These are phyloP conservation scores for Grammothele lineata DNA, from an alignment of 768 basidiomycete genomes.

Conservation along the genomic window DNA sequence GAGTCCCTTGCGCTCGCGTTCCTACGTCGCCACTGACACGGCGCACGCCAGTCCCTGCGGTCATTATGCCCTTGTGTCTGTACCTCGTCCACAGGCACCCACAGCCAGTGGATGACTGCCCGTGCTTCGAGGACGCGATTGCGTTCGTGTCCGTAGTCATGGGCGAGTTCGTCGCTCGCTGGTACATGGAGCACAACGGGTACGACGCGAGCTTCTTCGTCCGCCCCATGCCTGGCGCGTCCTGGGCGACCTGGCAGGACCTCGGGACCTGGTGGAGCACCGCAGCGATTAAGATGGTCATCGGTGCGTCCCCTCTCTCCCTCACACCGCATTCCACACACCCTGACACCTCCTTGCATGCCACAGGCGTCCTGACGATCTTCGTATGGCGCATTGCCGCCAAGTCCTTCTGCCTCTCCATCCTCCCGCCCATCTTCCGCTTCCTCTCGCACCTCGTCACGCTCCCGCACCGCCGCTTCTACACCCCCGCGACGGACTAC, in stretches of 20 bases:
- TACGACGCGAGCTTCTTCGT: conserved; percentile 28
- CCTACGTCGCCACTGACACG: not conserved
- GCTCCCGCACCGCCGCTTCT: conserved; percentile 83
- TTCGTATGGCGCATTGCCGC: conserved; percentile 87
- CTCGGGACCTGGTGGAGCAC: conserved; percentile 33
- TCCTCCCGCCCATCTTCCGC: conserved; percentile 85
- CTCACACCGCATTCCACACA: no score
- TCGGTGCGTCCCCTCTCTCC: conserved; percentile 31
- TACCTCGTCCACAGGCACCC: conserved; percentile 86
- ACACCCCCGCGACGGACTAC: conserved; percentile 91
- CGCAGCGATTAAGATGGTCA: conserved; percentile 35
- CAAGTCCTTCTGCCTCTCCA: conserved; percentile 67
- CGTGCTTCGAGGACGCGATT: conserved; percentile 97
- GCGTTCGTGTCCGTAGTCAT: conserved; percentile 83
- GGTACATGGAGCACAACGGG: conserved; percentile 50
- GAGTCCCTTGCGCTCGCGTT: conserved; percentile 2
- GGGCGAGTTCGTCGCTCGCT: conserved; percentile 67
- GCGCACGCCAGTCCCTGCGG: conserved; percentile 45
- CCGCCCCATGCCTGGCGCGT: conserved; percentile 54
- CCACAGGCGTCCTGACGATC: conserved; percentile 69
- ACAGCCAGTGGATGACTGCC: conserved; percentile 93
- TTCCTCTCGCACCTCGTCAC: conserved; percentile 59
- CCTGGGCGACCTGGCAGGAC: conserved; percentile 37
- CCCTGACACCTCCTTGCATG: no score
- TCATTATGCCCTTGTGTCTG: conserved; percentile 58